A percentile compares a stretch with the other conserved stretches of the same genome.
These are phyloP conservation scores for Hypoxylon sp. DNA, from an alignment of 2,329 filamentous ascomycete genomes.

Conservation along the genomic window DNA sequence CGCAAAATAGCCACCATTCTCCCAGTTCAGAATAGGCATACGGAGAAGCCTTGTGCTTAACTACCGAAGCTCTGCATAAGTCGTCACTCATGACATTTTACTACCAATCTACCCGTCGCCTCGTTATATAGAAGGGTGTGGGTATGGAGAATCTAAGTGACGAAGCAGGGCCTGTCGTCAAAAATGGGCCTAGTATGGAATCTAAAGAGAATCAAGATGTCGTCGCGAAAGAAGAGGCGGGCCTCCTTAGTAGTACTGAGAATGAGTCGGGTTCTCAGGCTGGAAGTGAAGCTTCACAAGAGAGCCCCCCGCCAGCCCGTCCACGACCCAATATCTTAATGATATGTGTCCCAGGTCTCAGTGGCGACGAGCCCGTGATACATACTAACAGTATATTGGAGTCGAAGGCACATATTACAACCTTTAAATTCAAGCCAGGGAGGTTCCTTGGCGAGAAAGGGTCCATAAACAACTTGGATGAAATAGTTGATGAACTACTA, in stretches of 20 bases:
- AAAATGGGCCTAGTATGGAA: background rate
- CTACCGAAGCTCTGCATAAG: background rate
- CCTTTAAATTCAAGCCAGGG: conserved; percentile 7
- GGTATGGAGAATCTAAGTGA: conserved; percentile 13
- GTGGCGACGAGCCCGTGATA: conserved; percentile 9
- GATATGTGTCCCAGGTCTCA: conserved; percentile 28
- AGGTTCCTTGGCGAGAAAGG: conserved; percentile 28
- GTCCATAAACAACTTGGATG: conserved; percentile 18
- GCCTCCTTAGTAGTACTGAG: background rate
- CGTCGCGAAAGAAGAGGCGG: conserved; percentile 5
- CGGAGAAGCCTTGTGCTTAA: background rate
- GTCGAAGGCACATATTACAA: background rate
- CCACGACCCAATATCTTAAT: conserved; percentile 15
- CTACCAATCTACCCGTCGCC: background rate
- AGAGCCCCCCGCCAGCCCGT: conserved; percentile 6
- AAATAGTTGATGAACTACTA: conserved; percentile 20
- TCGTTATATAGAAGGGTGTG: conserved; percentile 3
- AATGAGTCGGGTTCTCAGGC: conserved; percentile 13
- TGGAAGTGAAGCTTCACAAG: conserved; percentile 4
- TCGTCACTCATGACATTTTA: background rate
- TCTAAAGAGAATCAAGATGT: conserved; percentile 12
- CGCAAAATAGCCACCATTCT: background rate
- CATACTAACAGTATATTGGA: conserved; percentile 5
- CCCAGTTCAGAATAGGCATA: background rate
- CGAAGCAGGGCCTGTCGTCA: background rate